Base-by-base conservation (phyloP, 495 filamentous ascomycete species). In the Cercophora sp. region DNA sequence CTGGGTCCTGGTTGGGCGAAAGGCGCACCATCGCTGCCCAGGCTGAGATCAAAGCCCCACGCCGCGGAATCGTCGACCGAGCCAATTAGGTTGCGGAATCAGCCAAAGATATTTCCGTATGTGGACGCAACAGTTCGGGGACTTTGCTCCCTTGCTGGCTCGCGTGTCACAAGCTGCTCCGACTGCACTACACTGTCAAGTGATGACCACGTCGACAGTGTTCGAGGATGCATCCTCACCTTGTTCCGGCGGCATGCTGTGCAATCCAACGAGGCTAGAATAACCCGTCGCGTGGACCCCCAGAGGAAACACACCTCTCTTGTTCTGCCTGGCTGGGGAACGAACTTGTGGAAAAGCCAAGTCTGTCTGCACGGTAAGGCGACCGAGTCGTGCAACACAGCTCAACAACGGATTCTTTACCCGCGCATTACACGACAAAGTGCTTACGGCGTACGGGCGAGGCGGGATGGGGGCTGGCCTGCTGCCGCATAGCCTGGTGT, bases 81-180 rank as follows among this genome's bases (percentile, higher is more conserved):
- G 45, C 62, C 62, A 65, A 65, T 63, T 51, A 48, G 32, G 49
- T 20, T 18, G 42, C 45, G 32, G 48, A 53, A 47, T 46, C 11
- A 44, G 35, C 40, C 40, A 34, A 20, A 31, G 37, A 49, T 10
- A 49, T 60, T 65, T 54, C 62, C 62, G 39, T 48, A 58, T 60
- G 31, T 44, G 60, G 62, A 60, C 39, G 15, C 18, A 42, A 37
- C 29, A 32, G 22, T 43, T 39, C 36, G 37, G 20, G 15, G 29
- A 23, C 24, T 23, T 25, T 54, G 27, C 27, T 37, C 31, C 18
- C 51, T 36, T 13, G 29, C 29, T 13, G 29, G 29, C 29, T 43
- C 19, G 9, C 18, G 52, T 42, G 36, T 26, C 34, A 46, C 43
- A 19, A 36, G 18, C n/a, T n/a, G n/a, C n/a, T n/a, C n/a, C n/a